Base-by-base conservation (phyloP, 2,329 filamentous ascomycete species). In the Aspergillus proliferans region DNA sequence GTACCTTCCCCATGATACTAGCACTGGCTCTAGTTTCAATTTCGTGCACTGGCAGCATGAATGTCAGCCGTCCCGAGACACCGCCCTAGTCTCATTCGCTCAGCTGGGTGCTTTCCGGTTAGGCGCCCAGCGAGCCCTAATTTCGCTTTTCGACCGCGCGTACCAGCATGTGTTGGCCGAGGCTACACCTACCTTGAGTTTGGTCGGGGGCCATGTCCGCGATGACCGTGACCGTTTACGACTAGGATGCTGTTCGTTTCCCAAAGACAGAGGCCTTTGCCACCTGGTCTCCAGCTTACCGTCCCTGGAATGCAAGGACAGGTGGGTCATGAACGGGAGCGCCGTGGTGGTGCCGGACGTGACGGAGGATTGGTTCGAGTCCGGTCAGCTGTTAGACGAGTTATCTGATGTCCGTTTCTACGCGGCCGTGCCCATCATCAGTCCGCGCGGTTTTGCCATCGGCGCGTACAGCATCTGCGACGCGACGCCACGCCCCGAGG, bases 401-500 rank as follows among this genome's bases (percentile, higher is more conserved):
- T 44, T 58, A 6, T 60, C 66, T 0, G 52, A 65, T 19, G 50
- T 71, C 6, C 60, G 63, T 19, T 81, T 81, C 58, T 78, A 79
- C 49, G 76, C 75, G 4, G 76, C 73, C 4, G 80, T 84, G 0
- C 82, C 82, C 1, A 80, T 86, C 42, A 69, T 75, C 22, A 81
- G 78, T 8, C 75, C 73, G 0, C 73, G 72, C 34, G 75, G 78
- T 19, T 72, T 76, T 48, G 70, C 70, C 24, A 82, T 86, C 46
- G 83, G 83, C n/a, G 73, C 73, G 2, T 81, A 79, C 50, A 74
- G 75, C 43, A 76, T 85, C 1, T 70, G 80, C 2, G 81, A 84
- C 53, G 73, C 79, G 45, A 68, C 71, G 24, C 72, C 76, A 0
- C 73, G 79, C 7, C 33, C 46, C 1, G 47, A 12, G 0, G 28